Evolutionary conservation across 306 rosid genomes (phyloP), one percentile per base, ranked within the genome.

Genomic region (Parietaria judaica): DNA sequence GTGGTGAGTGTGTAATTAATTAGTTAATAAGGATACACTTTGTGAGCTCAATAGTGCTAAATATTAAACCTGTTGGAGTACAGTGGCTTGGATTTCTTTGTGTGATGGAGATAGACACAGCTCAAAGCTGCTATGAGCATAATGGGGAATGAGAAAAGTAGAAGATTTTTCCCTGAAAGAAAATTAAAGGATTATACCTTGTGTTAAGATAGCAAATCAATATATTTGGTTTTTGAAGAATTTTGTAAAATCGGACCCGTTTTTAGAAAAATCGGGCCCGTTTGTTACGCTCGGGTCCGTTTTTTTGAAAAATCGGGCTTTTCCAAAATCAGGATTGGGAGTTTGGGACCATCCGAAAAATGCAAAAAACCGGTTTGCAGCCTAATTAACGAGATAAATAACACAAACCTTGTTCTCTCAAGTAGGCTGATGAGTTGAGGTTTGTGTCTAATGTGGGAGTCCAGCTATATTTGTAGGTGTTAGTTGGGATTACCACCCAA

Each of bases 401-500:
- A 4, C 5, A 11, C 4, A 49, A 56, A 80, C 92, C 86, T 85
- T 85, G 84, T 6, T 60, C 76, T 73, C 77, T 71, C 51, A 85
- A 77, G 56, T 82, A 82, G 12, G 86, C 70, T 37, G 86, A 79
- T 37, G 86, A 79, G 49, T 71, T 54, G 38, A 82, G 79, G 8
- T 69, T 77, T 62, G 4, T 67, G 36, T 53, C 2, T 11, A 85
- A 72, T 48, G 53, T 54, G 59, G 79, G 79, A 39, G 51, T 56
- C 92, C 45, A 41, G 83, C 79, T 7, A n/a, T 61, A 8, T 36
- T 66, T 76, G 45, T 80, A 85, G 44, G 39, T 36, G 70, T 80
- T 77, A 11, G 88, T 82, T 9, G 88, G 94, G 52, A 82, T 14
- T 73, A 82, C 11, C 47, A 70, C 60, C 94, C 94, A 85, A 66